Conservation (phyloP, 306 rosid genomes). For the Cucumis hystrix region DNA sequence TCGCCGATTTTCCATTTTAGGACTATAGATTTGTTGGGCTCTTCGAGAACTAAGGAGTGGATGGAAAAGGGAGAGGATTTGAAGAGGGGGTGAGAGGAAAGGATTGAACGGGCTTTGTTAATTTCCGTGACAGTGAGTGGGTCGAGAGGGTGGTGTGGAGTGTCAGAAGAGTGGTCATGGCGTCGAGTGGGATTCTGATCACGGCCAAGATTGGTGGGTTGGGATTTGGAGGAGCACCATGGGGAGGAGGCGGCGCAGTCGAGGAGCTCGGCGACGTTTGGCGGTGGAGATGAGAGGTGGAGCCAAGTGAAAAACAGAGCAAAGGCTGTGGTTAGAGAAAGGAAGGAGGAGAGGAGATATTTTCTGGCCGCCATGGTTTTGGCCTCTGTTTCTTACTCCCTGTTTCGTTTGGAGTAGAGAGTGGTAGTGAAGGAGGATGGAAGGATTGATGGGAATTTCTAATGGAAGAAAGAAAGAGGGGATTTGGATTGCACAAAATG, state of each 20-base stretch:
- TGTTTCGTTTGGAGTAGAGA: neutral
- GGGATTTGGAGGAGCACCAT: slow-evolving; percentile 48
- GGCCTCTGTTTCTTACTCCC: neutral
- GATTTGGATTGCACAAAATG: neutral
- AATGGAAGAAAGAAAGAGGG: neutral
- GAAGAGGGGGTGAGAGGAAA: slow-evolving; percentile 38
- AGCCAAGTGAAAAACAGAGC: slow-evolving; percentile 36
- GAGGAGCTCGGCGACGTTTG: slow-evolving; percentile 16
- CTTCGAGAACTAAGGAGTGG: slow-evolving; percentile 48
- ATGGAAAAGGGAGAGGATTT: slow-evolving; percentile 20
- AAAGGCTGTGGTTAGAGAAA: slow-evolving; percentile 14
- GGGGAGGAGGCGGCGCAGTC: slow-evolving; percentile 40
- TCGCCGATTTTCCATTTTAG: slow-evolving; percentile 40
- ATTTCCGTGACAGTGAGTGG: slow-evolving; percentile 62
- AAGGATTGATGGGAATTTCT: neutral
- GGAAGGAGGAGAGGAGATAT: slow-evolving; percentile 25
- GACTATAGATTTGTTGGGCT: slow-evolving; percentile 50
- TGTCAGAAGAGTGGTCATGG: slow-evolving; percentile 21
- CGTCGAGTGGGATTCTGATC: slow-evolving; percentile 10
- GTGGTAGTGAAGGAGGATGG: neutral
- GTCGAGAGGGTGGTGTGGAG: slow-evolving; percentile 78
- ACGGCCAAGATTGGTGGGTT: slow-evolving; percentile 5
- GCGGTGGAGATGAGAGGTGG: slow-evolving; percentile 27
- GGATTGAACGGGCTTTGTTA: slow-evolving; percentile 30
- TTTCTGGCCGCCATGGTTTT: slow-evolving; percentile 35